phyloP scores from a whole-genome alignment of 139 green algal species.

The Micromonas commoda region DNA sequence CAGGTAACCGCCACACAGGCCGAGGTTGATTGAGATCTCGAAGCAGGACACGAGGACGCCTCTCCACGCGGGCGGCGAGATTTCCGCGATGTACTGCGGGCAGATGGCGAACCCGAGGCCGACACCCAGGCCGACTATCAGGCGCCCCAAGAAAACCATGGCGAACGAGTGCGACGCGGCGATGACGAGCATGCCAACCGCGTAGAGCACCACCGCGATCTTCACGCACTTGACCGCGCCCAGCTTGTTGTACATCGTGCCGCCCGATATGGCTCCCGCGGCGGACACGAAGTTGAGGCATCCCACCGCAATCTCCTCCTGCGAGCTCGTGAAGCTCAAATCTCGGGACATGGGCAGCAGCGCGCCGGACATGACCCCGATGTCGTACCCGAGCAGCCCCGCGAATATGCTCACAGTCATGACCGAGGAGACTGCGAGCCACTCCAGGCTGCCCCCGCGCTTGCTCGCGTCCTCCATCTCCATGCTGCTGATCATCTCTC shows the following conservation, averaged over 20 bases:
- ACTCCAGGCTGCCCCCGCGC: background rate
- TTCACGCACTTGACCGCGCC: constrained; percentile 9
- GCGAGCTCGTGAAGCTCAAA: constrained; percentile 2
- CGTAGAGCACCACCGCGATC: background rate
- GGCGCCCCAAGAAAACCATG: constrained; percentile 29
- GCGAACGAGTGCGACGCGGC: constrained; percentile 25
- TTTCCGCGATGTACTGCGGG: constrained; percentile 39
- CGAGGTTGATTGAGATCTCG: constrained; percentile 43
- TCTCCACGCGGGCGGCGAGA: constrained; percentile 20
- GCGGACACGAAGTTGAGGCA: constrained; percentile 38
- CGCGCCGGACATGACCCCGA: constrained; percentile 39
- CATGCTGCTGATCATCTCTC: too few species aligned
- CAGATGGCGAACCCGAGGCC: constrained; percentile 31
- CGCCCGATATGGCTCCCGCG: constrained; percentile 29
- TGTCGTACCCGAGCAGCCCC: constrained; percentile 22
- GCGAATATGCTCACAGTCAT: background rate
- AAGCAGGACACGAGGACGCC: constrained; percentile 29
- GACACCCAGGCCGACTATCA: constrained; percentile 36
- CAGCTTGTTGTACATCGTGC: constrained; percentile 24
- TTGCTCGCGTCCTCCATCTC: background rate
- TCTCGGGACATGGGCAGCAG: constrained; percentile 33
- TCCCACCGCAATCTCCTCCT: constrained; percentile 35
- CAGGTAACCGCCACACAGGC: constrained; percentile 39
- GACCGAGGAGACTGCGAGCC: background rate
- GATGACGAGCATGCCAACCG: constrained; percentile 31